Evolutionary conservation across 2,329 filamentous ascomycete species (phyloP).

Genomic region (Cytospora mali): DNA sequence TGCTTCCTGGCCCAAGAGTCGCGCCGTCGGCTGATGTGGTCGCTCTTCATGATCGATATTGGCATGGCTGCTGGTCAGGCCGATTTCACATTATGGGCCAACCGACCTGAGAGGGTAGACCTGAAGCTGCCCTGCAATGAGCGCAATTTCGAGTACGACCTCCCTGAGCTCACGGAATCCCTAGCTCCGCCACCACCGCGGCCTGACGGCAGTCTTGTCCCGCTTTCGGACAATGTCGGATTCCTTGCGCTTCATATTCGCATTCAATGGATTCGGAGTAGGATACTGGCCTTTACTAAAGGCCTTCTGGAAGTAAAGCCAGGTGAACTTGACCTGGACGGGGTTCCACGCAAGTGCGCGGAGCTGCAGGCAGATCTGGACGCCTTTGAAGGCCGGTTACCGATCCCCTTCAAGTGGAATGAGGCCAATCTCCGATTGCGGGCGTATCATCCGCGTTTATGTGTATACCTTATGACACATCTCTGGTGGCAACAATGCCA

Average conservation of each 20-base stretch:
- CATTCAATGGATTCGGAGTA: conserved; percentile 56
- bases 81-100: conserved; percentile 50
- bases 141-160: conserved; percentile 58
- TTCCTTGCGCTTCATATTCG: conserved; percentile 60
- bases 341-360: conserved; percentile 50
- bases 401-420: conserved; percentile 59
- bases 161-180: conserved; percentile 56
- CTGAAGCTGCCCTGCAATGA: conserved; percentile 54
- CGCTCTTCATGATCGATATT: conserved; percentile 51
- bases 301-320: conserved; percentile 46
- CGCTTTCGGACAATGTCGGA: conserved; percentile 55
- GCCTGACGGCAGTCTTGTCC: conserved; percentile 45
- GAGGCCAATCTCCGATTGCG: conserved; percentile 58
- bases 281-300: conserved; percentile 58
- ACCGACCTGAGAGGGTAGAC: conserved; percentile 44
- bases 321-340: conserved; percentile 42
- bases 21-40: conserved; percentile 51
- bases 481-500: conserved; percentile 63
- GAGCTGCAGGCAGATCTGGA: conserved; percentile 50
- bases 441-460: conserved; percentile 59
- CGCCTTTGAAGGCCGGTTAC: conserved; percentile 56
- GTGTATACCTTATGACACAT: conserved; percentile 62
- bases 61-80: conserved; percentile 49
- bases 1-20: conserved; percentile 49
- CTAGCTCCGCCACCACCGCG: conserved; percentile 48